Base-by-base conservation (phyloP, 306 rosid genomes). In the Trifolium repens region DNA sequence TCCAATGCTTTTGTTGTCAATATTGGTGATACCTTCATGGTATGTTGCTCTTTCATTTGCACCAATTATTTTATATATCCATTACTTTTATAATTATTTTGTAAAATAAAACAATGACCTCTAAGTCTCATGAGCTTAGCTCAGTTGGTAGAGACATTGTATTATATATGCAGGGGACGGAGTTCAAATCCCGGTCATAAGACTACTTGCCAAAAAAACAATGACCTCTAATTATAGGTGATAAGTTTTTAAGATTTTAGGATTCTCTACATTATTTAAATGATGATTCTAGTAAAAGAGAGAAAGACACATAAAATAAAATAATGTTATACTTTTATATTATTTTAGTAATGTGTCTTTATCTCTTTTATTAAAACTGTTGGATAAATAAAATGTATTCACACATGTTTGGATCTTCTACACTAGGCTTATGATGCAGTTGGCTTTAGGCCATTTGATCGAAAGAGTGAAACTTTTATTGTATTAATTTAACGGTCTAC, bases 11-110 rank as follows among this genome's bases (percentile, higher is more conserved):
- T 94, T 81, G 97, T 94, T 17, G 94, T 94, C 74, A 94, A 94
- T 82, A 88, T 94, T 68, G 98, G 99, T 49, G 99, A 96, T 77
- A 96, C 99, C 68, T 96, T 96, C 97, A 96, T 89, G 99, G 99
- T 89, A 83, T 63, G 74, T 58, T 22, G 2, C 44, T 58, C 64
- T 55, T 81, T 17, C n/a, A 67, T 71, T 46, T 81, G 27, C 22
- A 64, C 10, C 59, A 57, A 13, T 54, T 14, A 22, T 22, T 22
- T 1, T 22, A 6, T 4, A 9, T 58, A 58, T 58, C 39, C 16
- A 58, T 58, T 5, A 22, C 5, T 55, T 9, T 55, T 55, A 9
- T 57, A 26, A 58, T 10, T 2, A 9, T 26, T 27, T 1, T 55
- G 12, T 55, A 26, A 26, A 26, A 26, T 12, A 57, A 10, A 58